A percentile compares a stretch with the other conserved stretches of the same genome.
Evolutionary conservation across 768 basidiomycete genomes (phyloP).

Genomic region (Sarcodon aspratus): DNA sequence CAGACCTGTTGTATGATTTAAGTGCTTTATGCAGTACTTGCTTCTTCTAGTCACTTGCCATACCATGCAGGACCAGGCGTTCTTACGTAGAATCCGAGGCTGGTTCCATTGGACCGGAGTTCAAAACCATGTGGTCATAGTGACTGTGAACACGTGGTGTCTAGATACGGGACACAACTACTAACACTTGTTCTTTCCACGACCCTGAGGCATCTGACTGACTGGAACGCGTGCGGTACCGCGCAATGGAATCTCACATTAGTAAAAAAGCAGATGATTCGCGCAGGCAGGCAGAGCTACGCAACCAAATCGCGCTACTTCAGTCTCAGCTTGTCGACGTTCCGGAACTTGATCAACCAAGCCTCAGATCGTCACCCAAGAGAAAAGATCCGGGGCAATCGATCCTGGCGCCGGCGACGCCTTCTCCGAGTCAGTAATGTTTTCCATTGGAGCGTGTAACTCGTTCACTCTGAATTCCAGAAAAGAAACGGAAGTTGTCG

Average conservation of each 20-base stretch:
- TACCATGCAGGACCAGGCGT: no score
- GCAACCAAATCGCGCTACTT: slow-evolving; percentile 41
- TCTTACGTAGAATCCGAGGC: no score
- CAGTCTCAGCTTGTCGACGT: slow-evolving; percentile 40
- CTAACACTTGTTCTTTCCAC: neutral
- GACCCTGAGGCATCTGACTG: neutral
- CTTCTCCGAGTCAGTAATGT: slow-evolving; percentile 52
- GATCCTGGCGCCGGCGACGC: slow-evolving; percentile 42
- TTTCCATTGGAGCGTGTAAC: neutral
- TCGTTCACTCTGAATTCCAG: slow-evolving; percentile 7
- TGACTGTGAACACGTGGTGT: neutral
- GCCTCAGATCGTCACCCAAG: slow-evolving; percentile 30
- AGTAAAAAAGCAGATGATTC: slow-evolving; percentile 26
- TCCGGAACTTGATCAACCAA: slow-evolving; percentile 3
- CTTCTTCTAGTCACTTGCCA: no score
- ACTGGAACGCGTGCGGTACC: neutral
- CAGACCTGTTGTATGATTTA: no score
- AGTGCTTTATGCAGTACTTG: no score
- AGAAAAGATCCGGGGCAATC: slow-evolving; percentile 29
- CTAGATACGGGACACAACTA: neutral
- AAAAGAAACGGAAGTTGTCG: slow-evolving; percentile 33
- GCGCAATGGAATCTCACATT: slow-evolving; percentile 44
- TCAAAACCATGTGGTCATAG: neutral
- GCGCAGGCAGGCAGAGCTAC: slow-evolving; percentile 35
- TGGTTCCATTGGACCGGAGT: no score